phyloP scores from a whole-genome alignment of 495 filamentous ascomycete species.

The Tuber calosporum region DNA sequence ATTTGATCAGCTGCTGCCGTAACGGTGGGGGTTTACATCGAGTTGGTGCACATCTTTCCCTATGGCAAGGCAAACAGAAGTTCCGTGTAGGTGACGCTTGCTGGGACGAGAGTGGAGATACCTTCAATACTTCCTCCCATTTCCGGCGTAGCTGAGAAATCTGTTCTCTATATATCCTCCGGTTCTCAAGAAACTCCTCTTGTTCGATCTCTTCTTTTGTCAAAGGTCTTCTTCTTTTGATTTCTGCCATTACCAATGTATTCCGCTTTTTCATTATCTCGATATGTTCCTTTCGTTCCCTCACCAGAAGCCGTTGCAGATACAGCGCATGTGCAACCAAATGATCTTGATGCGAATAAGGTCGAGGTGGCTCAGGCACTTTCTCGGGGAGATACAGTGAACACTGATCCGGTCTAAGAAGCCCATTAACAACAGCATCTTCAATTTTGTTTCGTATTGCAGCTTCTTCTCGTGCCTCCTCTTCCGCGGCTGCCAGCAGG shows the following conservation, averaged over 20 bases:
- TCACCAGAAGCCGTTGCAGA: constrained; percentile 67
- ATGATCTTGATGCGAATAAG: constrained; percentile 79
- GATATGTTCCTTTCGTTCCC: constrained; percentile 67
- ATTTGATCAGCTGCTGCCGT: not conserved
- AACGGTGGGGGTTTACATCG: not conserved
- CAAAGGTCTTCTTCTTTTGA: constrained; percentile 54
- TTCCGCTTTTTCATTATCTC: constrained; percentile 56
- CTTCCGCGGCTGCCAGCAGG: constrained; percentile 51
- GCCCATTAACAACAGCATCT: constrained; percentile 61
- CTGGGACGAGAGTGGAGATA: constrained; percentile 16
- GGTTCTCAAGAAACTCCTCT: constrained; percentile 47
- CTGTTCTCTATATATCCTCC: constrained; percentile 41
- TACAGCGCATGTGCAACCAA: constrained; percentile 71
- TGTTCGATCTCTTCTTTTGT: constrained; percentile 60
- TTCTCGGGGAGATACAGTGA: constrained; percentile 69
- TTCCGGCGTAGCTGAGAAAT: constrained; percentile 37
- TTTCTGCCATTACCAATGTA: constrained; percentile 47
- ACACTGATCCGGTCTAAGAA: constrained; percentile 63
- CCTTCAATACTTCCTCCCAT: constrained; percentile 41
- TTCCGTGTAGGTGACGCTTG: not conserved
- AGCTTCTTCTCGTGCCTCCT: constrained; percentile 52
- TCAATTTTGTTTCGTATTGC: constrained; percentile 53
- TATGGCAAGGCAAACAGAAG: not conserved
- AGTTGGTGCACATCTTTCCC: not conserved
- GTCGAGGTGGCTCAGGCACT: constrained; percentile 62